Conservation (phyloP, 2,329 filamentous ascomycete species). For the Huntiella bhutanensis region DNA sequence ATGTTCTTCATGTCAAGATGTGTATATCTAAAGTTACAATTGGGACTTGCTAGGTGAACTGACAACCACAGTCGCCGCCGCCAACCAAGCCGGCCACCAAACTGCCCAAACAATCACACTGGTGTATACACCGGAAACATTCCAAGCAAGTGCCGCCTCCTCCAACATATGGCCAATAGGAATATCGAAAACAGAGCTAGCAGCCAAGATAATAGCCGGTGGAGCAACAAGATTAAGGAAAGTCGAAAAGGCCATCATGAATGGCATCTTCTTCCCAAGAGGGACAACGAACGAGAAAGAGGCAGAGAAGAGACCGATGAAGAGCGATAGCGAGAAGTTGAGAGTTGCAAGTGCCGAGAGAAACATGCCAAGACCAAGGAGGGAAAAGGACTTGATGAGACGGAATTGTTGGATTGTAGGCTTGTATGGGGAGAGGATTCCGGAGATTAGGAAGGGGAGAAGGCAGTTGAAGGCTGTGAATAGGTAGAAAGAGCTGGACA, state of each 20-base stretch:
- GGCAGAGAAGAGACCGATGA: constrained; percentile 59
- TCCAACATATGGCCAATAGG: constrained; percentile 40
- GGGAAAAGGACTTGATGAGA: constrained; percentile 74
- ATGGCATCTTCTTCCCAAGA: constrained; percentile 22
- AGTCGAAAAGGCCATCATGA: constrained; percentile 22
- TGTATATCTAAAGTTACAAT: background rate
- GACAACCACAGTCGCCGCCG: constrained; percentile 37
- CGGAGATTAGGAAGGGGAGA: constrained; percentile 38
- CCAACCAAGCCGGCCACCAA: constrained; percentile 86
- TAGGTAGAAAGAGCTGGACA: constrained; percentile 36
- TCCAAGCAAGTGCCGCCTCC: constrained; percentile 70
- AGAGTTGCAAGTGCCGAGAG: constrained; percentile 83
- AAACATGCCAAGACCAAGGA: constrained; percentile 82
- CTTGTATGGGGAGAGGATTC: constrained; percentile 29
- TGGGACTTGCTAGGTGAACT: background rate
- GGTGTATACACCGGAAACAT: constrained; percentile 77
- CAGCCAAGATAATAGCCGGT: constrained; percentile 31
- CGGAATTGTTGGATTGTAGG: constrained; percentile 52
- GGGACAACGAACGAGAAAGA: constrained; percentile 60
- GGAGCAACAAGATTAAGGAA: constrained; percentile 42
- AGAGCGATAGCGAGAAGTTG: constrained; percentile 80
- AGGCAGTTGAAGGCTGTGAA: constrained; percentile 36
- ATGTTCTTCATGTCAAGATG: too few relatives aligned
- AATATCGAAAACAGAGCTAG: constrained; percentile 23
- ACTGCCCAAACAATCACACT: constrained; percentile 82